Conservation (phyloP, 345 rosid species). For the Leavenworthia alabamica region DNA sequence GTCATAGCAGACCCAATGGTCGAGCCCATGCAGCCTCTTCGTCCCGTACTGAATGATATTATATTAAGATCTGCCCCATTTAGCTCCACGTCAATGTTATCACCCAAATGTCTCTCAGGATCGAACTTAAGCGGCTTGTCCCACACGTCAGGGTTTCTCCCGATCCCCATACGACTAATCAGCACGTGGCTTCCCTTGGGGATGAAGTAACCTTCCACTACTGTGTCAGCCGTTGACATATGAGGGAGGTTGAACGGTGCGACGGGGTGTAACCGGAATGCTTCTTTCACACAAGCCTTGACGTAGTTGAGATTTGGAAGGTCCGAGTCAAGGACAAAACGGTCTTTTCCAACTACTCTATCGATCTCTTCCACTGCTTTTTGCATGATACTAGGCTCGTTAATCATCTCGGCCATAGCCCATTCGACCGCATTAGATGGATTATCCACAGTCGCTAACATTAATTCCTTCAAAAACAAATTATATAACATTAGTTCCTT, state of each 20-base stretch:
- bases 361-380: slow-evolving; percentile 44
- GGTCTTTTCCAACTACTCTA: slow-evolving; percentile 39
- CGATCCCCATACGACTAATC: slow-evolving; percentile 40
- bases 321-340: slow-evolving; percentile 47
- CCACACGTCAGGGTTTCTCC: slow-evolving; percentile 47
- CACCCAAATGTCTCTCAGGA: slow-evolving; percentile 42
- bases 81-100: slow-evolving; percentile 13
- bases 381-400: slow-evolving; percentile 35
- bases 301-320: slow-evolving; percentile 37
- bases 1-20: slow-evolving; percentile 43
- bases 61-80: slow-evolving; percentile 31
- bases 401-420: slow-evolving; percentile 54
- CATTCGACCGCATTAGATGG: slow-evolving; percentile 53
- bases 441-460: slow-evolving; percentile 48
- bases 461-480: slow-evolving; percentile 42
- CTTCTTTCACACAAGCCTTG: slow-evolving; percentile 48
- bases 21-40: slow-evolving; percentile 43
- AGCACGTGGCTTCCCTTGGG: slow-evolving; percentile 48
- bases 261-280: slow-evolving; percentile 47
- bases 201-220: slow-evolving; percentile 39
- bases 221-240: slow-evolving; percentile 22
- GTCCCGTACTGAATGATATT: slow-evolving; percentile 43
- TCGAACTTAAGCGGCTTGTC: slow-evolving; percentile 36
- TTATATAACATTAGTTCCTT: slow-evolving; percentile 47
- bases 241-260: slow-evolving; percentile 46